A percentile compares a stretch with the other conserved stretches of the same genome.
phyloP scores from a whole-genome alignment of 768 basidiomycete genomes.

The Termitomyces sp. region DNA sequence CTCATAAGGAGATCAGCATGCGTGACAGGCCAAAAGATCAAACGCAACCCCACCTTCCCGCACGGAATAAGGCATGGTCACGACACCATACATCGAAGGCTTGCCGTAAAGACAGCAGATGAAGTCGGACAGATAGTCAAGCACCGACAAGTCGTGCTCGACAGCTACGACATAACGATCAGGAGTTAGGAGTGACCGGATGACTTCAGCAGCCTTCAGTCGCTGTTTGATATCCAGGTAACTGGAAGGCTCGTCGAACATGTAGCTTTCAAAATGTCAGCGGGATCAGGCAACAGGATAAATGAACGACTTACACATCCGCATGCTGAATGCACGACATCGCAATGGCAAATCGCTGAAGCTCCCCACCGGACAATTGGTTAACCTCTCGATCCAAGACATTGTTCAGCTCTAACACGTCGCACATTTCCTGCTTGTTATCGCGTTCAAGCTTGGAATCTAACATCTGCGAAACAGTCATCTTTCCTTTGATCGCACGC shows the following conservation, averaged over 20 bases:
- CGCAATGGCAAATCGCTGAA: constrained; percentile 97
- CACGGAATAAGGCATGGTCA: constrained; percentile 98
- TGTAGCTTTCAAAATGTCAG: constrained; percentile 57
- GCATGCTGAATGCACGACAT: constrained; percentile 95
- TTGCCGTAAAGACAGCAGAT: constrained; percentile 98
- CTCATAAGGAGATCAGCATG: constrained; percentile 33
- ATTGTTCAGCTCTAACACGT: constrained; percentile 83
- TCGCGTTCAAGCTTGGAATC: constrained; percentile 85
- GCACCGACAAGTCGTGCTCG: constrained; percentile 97
- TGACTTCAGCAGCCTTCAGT: constrained; percentile 91
- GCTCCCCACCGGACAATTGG: constrained; percentile 93
- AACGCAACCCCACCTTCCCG: constrained; percentile 69
- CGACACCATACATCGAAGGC: constrained; percentile 96
- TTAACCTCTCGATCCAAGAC: constrained; percentile 82
- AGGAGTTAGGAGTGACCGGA: constrained; percentile 79
- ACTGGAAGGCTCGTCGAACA: constrained; percentile 99
- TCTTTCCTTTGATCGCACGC: constrained; percentile 85
- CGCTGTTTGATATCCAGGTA: constrained; percentile 97
- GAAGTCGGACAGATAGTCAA: constrained; percentile 98
- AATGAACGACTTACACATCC: constrained; percentile 71
- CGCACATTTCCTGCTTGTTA: constrained; percentile 84
- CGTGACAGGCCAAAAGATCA: constrained; percentile 3
- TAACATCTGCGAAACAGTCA: constrained; percentile 90
- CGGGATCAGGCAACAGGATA: constrained; percentile 1
- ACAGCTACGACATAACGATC: constrained; percentile 95